Evolutionary conservation across 495 filamentous ascomycete species (phyloP).

Genomic region (Podospora bellae-mahoneyi): DNA sequence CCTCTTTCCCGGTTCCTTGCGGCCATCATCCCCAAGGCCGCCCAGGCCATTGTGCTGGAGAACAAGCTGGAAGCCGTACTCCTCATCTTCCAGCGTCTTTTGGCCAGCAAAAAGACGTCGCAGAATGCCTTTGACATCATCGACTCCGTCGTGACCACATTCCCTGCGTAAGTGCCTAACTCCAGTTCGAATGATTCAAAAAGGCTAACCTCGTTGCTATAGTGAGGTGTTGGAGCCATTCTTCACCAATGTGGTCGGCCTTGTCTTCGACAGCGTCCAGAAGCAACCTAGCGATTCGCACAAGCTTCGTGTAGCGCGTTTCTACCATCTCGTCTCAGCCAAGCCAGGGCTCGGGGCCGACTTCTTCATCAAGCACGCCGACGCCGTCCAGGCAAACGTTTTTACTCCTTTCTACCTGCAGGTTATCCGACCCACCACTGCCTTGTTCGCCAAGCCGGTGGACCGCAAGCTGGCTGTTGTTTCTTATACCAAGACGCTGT

Average conservation of each 20-base stretch:
- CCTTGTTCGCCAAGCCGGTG: conserved; percentile 75
- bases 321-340: conserved; percentile 88
- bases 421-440: conserved; percentile 82
- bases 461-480: conserved; percentile 94
- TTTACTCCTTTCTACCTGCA: conserved; percentile 80
- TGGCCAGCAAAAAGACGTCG: conserved; percentile 70
- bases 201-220: conserved; percentile 18
- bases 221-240: conserved; percentile 68
- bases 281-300: conserved; percentile 71
- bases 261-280: conserved; percentile 81
- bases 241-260: conserved; percentile 71
- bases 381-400: conserved; percentile 73
- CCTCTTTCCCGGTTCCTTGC: conserved; percentile 81
- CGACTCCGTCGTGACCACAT: conserved; percentile 68
- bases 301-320: conserved; percentile 75
- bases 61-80: conserved; percentile 73
- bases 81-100: conserved; percentile 86
- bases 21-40: conserved; percentile 74
- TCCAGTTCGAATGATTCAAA: neutral
- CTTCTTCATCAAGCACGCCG: conserved; percentile 76
- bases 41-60: conserved; percentile 64
- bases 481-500: conserved; percentile 83
- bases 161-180: conserved; percentile 56
- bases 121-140: conserved; percentile 83
- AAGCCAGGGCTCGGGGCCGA: conserved; percentile 75